These are phyloP conservation scores for Nelumbo lutea DNA, from an alignment of 164 flowering plant species.

Conservation along the genomic window DNA sequence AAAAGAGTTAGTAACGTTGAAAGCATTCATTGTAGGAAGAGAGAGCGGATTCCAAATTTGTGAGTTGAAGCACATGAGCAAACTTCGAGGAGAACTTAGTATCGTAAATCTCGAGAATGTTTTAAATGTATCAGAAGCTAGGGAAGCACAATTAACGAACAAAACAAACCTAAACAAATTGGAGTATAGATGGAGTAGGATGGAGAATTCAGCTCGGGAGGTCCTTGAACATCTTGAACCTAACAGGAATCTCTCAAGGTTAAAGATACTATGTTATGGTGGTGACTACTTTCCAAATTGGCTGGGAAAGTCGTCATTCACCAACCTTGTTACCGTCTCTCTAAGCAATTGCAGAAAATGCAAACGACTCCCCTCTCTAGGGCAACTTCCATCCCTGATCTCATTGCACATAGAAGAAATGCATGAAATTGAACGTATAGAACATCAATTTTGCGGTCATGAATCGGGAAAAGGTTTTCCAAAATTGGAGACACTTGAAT, in stretches of 20 bases:
- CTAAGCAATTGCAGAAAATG: slow-evolving; percentile 4
- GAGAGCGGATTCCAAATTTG: slow-evolving; percentile 6
- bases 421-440: neutral
- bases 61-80: slow-evolving; percentile 15
- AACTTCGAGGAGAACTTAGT: slow-evolving; percentile 12
- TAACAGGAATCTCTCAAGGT: neutral
- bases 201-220: too few species aligned
- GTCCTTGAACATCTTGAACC: slow-evolving; percentile 8
- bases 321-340: neutral
- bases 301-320: slow-evolving; percentile 1
- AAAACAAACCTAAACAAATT: neutral
- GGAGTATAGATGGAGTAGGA: neutral
- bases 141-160: neutral
- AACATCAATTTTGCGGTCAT: slow-evolving; percentile 7
- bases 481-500: neutral
- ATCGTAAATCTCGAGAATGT: slow-evolving; percentile 4
- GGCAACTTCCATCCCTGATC: slow-evolving; percentile 10
- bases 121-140: neutral
- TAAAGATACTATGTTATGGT: neutral
- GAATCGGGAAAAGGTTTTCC: neutral
- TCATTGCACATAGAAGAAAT: slow-evolving; percentile 1
- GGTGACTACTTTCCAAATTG: slow-evolving; percentile 9
- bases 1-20: slow-evolving; percentile 6
- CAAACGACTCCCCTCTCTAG: slow-evolving; percentile 4
- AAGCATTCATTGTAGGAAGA: slow-evolving; percentile 17